Conservation (phyloP, 441 rosid genomes). For the Pelargonium australe region DNA sequence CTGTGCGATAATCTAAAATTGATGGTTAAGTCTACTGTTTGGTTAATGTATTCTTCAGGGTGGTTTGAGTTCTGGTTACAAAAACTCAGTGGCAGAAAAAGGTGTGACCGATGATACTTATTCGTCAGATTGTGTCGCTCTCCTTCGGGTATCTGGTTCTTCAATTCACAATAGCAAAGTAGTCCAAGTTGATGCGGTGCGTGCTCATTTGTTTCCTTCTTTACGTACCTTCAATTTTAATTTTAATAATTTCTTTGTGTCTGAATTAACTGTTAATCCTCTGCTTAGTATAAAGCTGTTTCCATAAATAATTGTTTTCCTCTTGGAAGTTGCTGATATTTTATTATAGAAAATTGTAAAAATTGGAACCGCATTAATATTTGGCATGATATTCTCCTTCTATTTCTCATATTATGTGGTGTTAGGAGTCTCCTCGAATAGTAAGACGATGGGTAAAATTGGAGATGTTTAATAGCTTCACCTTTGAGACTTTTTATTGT, state of each 20-base stretch:
- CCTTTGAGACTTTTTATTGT: not conserved
- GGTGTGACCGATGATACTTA: constrained; percentile 71
- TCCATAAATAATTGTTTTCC: not conserved
- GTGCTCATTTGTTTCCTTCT: constrained; percentile 21
- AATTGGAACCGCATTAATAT: too few relatives aligned
- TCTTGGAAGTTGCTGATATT: not conserved
- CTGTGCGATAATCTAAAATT: constrained; percentile 15
- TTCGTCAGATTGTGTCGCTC: constrained; percentile 61
- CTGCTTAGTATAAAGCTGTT: not conserved
- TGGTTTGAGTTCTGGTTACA: constrained; percentile 89
- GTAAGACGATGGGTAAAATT: not conserved
- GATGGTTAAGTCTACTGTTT: not conserved
- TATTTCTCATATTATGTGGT: not conserved
- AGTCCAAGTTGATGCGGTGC: constrained; percentile 87
- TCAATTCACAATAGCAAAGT: constrained; percentile 62
- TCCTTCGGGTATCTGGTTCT: constrained; percentile 79
- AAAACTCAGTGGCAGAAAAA: constrained; percentile 49
- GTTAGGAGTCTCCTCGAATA: not conserved
- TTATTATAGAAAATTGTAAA: too few relatives aligned
- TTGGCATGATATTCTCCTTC: not conserved
- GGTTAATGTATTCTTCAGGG: constrained; percentile 42
- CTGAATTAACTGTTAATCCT: not conserved
- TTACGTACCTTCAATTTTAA: constrained; percentile 1
- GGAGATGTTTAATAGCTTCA: not conserved
- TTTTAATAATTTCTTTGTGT: not conserved